Evolutionary conservation across 1,139 yeast genomes (phyloP), one percentile per base, ranked within the genome.

Genomic region (Diutina siamensis): DNA sequence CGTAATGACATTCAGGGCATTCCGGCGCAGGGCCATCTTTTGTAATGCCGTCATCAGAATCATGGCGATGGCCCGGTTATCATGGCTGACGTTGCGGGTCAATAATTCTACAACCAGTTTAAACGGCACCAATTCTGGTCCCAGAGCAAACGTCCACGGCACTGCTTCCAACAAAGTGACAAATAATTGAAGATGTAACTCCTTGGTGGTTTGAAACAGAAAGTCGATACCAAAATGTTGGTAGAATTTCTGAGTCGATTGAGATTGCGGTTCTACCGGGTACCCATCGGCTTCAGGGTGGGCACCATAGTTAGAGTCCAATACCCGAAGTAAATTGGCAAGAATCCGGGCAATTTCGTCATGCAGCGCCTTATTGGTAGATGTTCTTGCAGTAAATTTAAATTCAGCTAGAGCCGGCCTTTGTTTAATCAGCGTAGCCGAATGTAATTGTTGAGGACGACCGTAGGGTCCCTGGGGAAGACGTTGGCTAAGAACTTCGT

Each of bases 331-430:
- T 3, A 88, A 61, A 17, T 68, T 63, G 8, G 80, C 79, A 45
- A 88, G 71, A 22, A 74, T 70, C n/a, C 71, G 68, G 44, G 88
- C 77, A 36, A 87, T 80, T 50, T 85, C 94, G 48, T 84, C 94
- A 55, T 88, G 94, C 45, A 76, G 72, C 4, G 71, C 68, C 3
- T 73, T 66, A 48, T 76, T 75, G 31, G 32, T 17, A 2, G 33
- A 25, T 2, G 42, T 38, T 2, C 42, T 15, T 8, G 42, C 42
- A 17, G 42, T 27, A 17, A 38, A 38, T 18, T n/a, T 17, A 13
- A 38, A 38, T 25, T 38, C 32, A 18, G 32, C 20, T 3, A 38
- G 9, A n/a, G 34, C 15, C 8, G 40, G 28, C 13, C 20, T 5
- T 7, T 12, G 12, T 4, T 27, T 38, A 12, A 32, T 25, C 4